These are phyloP conservation scores for Fraxinus nigra DNA, from an alignment of 305 asterid species.

Conservation along the genomic window DNA sequence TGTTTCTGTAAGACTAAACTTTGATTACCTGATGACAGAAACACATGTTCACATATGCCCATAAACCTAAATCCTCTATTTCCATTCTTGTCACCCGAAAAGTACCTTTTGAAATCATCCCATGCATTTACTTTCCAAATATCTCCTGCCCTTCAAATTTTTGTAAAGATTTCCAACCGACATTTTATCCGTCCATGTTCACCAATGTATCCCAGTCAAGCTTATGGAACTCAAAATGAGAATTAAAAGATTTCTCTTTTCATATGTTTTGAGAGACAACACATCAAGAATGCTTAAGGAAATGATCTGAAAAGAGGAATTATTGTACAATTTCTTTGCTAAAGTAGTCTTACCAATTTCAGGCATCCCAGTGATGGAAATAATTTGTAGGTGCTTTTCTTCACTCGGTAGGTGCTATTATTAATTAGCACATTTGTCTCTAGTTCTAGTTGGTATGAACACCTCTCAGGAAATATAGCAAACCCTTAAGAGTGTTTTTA, in stretches of 20 bases:
- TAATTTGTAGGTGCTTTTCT: not conserved
- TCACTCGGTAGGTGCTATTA: not conserved
- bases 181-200: not conserved
- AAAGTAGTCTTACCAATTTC: not conserved
- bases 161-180: not conserved
- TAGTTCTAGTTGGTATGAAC: not conserved
- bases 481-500: not conserved
- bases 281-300: not conserved
- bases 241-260: not conserved
- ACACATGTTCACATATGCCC: no score
- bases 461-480: not conserved
- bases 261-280: not conserved
- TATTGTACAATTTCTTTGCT: not conserved
- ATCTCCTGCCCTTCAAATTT: no score
- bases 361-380: not conserved
- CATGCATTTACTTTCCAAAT: not conserved
- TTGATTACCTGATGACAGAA: no score
- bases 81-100: not conserved
- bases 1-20: no score
- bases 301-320: not conserved
- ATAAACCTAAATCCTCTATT: not conserved
- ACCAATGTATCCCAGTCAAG: no score
- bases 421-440: not conserved
- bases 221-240: not conserved
- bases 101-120: not conserved